Evolutionary conservation across 2,329 filamentous ascomycete genomes (phyloP), one percentile per base, ranked within the genome.

Genomic region (Lasiodiplodia gonubiensis): DNA sequence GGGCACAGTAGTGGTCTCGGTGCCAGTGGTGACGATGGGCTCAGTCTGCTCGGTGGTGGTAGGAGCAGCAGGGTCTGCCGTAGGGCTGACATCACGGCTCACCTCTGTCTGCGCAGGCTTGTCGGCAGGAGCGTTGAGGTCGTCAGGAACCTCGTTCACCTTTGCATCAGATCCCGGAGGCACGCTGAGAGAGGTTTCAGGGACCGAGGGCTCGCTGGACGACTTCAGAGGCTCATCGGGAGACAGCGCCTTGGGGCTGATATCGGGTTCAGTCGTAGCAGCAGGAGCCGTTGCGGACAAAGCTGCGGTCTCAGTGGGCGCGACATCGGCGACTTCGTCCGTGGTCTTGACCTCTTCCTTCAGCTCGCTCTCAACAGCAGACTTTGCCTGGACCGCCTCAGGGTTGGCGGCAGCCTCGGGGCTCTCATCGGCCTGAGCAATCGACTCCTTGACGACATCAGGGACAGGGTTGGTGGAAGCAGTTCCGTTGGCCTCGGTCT

Each of bases 321-420:
- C 81, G 49, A 82, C 80, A 69, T 83, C 81, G 39, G 82, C 82
- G 59, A 76, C 72, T 60, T 79, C 78, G 65, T 82, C 71, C 8
- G 75, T 74, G 57, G 77, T 75, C 71, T 79, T 64, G 69, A 89
- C 84, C 77, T 91, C 86, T 70, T 87, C 84, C 57, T 93, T 82
- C 10, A 96, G 83, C 80, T 97, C 90, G 30, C 86, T 79, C 81
- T 96, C 92, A 5, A 93, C 84, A 11, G 83, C 85, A 77, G 87
- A 88, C 86, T 95, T 95, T 72, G 94, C 91, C 70, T 86, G 81
- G 7, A 95, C 91, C 21, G 89, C 90, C 66, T 85, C 84, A 1
- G 87, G 82, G 78, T 89, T 90, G 66, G 86, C 86, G 42, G 90
- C 87, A 39, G 92, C 92, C 79, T 95, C 92, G 10, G 92, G 90